Base-by-base conservation (phyloP, 2,329 filamentous ascomycete genomes). In the Dichotomopilus funicola region DNA sequence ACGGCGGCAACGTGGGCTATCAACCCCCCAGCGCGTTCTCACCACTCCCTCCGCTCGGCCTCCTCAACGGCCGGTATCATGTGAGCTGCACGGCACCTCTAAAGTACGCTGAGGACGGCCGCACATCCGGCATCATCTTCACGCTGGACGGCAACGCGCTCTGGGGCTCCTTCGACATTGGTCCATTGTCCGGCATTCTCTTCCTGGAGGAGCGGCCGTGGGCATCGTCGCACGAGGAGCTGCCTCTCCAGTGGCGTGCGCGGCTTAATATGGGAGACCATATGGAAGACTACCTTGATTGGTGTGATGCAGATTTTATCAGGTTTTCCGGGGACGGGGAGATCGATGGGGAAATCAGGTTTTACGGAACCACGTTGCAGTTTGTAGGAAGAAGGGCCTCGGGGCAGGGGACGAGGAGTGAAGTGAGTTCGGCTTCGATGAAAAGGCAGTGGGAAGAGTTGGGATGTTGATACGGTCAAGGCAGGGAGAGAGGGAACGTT, bases 81-180 rank as follows among this genome's bases (percentile, higher is more conserved):
- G 62, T 79, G 11, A 44, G 56, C 8, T 71, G 43, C 40, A 33
- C 19, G 31, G 13, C 5, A 6, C 37, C 34, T 8, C 27, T 10
- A 12, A 33, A 48, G 6, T 7, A 44, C 6, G 43, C 10, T 65
- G 47, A 51, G 55, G 59, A 1, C 52, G 60, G 34, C 7, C n/a
- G 42, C 2, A 66, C 37, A 38, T 38, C 73, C 27, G 60, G 60
- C 1, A 61, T 75, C 8, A 65, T 72, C 42, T 64, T 76, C 12
- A 73, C 72, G 1, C 68, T 75, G 1, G 66, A 65, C 12, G 71
- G 71, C 10, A 64, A 63, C 5, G 69, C 59, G 11, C 62, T 79
- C 6, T 80, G 78, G 77, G 76, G 73, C 0, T 63, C 59, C 1
- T 79, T 80, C 59, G 67, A 73, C 44, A 66, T 78, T 4, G 73